Base-by-base conservation (phyloP, 352 stramenopile genomes). In the Phytopythium cucurbitacearum region DNA sequence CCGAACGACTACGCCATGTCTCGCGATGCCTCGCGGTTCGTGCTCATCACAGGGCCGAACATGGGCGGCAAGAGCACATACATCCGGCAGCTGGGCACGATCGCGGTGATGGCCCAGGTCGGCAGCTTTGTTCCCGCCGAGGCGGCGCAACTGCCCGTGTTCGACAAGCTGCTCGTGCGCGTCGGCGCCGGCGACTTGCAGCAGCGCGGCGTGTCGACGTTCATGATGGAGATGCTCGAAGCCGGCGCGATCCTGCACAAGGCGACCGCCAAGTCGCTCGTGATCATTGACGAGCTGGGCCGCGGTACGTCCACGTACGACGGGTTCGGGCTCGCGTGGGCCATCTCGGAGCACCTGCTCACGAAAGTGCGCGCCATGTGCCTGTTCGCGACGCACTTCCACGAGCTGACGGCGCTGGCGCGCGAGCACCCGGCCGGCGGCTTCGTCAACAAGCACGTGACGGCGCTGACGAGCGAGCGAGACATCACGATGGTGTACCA, bases 161-260 rank as follows among this genome's bases (percentile, higher is more conserved):
- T 99, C 39, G 96, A 99, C 77, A 91, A 97, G 54, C 74, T 99
- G 21, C 73, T 99, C 5, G 95, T 98, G 35, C 89, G 97, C 12
- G 94, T 99, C 5, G 97, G 97, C 32, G 97, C 98, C 2, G 96
- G 96, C 3, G 98, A 99, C 66, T 73, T 93, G 10, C 96, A 99
- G 71, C 91, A 99, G 60, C 80, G 91, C 12, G 97, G 97, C 38
- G 96, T 99, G 43, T 99, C 94, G 8, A 99, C 97, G 12, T 99
- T 99, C 68, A 99, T 99, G 97, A 94, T 98, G 48, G 98, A 99
- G 76, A 99, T 99, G 98, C 72, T 99, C 8, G 98, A 99, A 66
- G 93, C 97, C 7, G 93, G 90, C 0, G 87, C 89, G 12, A 99
- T 99, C 63, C 67, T 99, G 40, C 83, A 95, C 67, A 96, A 94